These are phyloP conservation scores for Fusarium pininemorale DNA, from an alignment of 2,329 filamentous ascomycete species.

Conservation along the genomic window DNA sequence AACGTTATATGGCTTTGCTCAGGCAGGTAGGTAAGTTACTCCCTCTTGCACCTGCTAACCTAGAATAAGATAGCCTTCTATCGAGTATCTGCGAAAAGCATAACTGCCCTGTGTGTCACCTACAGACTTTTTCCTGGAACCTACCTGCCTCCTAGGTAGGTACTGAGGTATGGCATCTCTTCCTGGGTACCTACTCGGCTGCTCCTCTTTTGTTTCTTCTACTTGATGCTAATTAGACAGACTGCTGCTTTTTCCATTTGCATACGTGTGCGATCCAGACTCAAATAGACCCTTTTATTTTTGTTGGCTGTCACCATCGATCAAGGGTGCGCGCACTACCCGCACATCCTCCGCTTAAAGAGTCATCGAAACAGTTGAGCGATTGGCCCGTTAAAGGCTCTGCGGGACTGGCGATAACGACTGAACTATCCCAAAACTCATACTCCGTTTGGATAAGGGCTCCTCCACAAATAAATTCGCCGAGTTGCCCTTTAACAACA, in stretches of 20 bases:
- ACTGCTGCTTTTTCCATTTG: slow-evolving; percentile 8
- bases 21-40: not conserved
- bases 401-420: slow-evolving; percentile 19
- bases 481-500: not conserved
- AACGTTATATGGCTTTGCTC: not conserved
- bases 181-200: not conserved
- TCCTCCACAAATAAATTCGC: slow-evolving; percentile 10
- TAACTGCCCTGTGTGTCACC: slow-evolving; percentile 20
- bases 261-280: slow-evolving; percentile 38
- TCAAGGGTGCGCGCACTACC: slow-evolving; percentile 1
- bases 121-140: not conserved
- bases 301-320: not conserved
- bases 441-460: slow-evolving; percentile 25
- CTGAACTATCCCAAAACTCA: not conserved
- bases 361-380: slow-evolving; percentile 5
- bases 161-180: not conserved
- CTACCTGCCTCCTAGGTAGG: not conserved
- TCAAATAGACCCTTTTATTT: slow-evolving; percentile 21
- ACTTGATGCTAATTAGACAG: slow-evolving; percentile 1
- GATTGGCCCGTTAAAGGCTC: slow-evolving; percentile 28
- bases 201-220: slow-evolving; percentile 25
- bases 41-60: slow-evolving; percentile 23
- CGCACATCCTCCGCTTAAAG: slow-evolving; percentile 2
- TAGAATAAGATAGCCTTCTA: slow-evolving; percentile 26
- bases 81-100: slow-evolving; percentile 10